Evolutionary conservation across 345 rosid species (phyloP).

Genomic region (Euclidium syriacum): DNA sequence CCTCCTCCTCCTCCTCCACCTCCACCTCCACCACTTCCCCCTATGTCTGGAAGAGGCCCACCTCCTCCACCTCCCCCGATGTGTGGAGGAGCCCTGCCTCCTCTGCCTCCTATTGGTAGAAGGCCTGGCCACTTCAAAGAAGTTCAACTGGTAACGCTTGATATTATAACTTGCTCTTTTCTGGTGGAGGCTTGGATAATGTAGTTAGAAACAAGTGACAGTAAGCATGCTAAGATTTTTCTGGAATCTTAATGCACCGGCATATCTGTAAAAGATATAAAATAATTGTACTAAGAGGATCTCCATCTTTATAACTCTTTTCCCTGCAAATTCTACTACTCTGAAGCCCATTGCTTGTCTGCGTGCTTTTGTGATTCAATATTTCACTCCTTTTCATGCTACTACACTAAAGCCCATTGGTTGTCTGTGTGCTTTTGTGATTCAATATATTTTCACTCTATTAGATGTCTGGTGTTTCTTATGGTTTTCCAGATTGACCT

Average conservation of each 20-base stretch:
- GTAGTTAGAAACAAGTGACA: no score
- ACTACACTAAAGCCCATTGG: not conserved
- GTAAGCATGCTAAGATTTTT: constrained; percentile 5
- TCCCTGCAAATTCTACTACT: not conserved
- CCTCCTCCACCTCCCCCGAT: constrained; percentile 35
- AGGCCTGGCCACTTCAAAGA: constrained; percentile 55
- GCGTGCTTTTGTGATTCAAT: no score
- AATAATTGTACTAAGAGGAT: not conserved
- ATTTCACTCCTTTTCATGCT: not conserved
- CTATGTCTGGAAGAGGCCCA: constrained; percentile 17
- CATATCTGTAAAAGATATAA: no score
- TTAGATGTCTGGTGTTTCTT: not conserved
- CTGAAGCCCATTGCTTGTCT: constrained; percentile 3
- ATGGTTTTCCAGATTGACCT: constrained; percentile 69
- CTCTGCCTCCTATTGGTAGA: no score
- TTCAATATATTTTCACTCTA: not conserved
- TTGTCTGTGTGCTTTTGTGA: not conserved
- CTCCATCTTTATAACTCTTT: not conserved
- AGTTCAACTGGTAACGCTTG: constrained; percentile 65
- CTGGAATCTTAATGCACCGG: not conserved
- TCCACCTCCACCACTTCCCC: constrained; percentile 30
- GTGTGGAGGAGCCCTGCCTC: constrained; percentile 18
- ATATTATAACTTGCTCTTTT: not conserved
- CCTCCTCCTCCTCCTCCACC: constrained; percentile 47
- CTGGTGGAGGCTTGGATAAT: no score